Evolutionary conservation across 2,329 filamentous ascomycete genomes (phyloP), one percentile per base, ranked within the genome.

Genomic region (Paecilomyces niveus): DNA sequence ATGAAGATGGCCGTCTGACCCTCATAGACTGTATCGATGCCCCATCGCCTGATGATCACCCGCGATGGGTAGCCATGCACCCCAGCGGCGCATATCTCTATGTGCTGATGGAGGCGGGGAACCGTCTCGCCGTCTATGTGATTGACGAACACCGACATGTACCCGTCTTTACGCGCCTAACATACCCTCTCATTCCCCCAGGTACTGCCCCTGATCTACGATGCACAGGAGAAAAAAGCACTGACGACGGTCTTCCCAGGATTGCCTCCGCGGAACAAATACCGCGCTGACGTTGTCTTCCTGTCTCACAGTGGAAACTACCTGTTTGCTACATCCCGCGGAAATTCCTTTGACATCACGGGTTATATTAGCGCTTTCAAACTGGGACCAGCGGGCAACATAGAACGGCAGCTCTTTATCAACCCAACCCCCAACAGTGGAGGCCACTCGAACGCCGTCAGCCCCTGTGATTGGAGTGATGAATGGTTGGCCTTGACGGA

Each of bases 401-500:
- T 96, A 58, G 88, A 92, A 78, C 76, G 81, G 51, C 90, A 94
- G 78, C 83, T 95, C 54, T 90, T 85, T 69, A 79, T 95, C 54
- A 90, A 90, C 68, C 90, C 91, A 0, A 96, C 91, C 2, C 89
- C 90, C 1, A 95, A 90, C 2, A 92, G 89, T 69, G 91, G 91
- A 53, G 91, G 91, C 0, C 91, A 96, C 74, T 92, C 88, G 61
- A 96, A 96, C 69, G 91, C 91, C 0, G 89, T 95, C n/a, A 83
- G 85, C 58, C 90, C 90, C 0, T 91, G 89, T 70, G 87, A 89
- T 60, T 95, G 89, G 84, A 89, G 81, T 60, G 90, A 95, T 67
- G 90, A 95, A 75, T 96, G 89, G 89, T 68, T 96, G n/a, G 91
- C 91, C 18, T 81, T 96, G 65, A 94, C 89, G 7, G 91, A 96